phyloP scores from a whole-genome alignment of 2,329 filamentous ascomycete species.

The Bisporella sp. region DNA sequence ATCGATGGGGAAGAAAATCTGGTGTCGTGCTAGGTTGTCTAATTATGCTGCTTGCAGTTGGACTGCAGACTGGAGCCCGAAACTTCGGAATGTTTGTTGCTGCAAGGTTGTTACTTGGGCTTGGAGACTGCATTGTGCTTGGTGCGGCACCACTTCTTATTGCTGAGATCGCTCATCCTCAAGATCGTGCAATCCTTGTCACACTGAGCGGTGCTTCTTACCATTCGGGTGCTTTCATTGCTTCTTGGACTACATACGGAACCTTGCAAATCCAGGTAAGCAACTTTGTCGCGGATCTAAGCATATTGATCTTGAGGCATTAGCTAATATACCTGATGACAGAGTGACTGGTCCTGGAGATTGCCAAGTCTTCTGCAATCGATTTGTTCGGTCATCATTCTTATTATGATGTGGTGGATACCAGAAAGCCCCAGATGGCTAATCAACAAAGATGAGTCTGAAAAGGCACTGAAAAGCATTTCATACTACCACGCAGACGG shows the following conservation, averaged over 20 bases:
- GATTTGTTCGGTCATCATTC: conserved; percentile 53
- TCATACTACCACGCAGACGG: neutral
- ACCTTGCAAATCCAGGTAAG: conserved; percentile 42
- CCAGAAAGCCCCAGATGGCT: neutral
- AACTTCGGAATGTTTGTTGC: conserved; percentile 47
- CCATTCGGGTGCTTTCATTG: conserved; percentile 51
- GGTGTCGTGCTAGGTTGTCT: conserved; percentile 35
- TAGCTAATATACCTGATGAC: too few relatives aligned
- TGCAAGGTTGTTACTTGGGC: conserved; percentile 57
- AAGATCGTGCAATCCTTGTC: conserved; percentile 58
- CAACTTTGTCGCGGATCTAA: too few relatives aligned
- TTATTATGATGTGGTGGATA: conserved; percentile 47
- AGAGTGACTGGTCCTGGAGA: conserved; percentile 58
- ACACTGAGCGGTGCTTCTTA: conserved; percentile 63
- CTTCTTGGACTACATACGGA: conserved; percentile 57
- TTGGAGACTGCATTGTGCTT: conserved; percentile 59
- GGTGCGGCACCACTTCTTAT: conserved; percentile 58
- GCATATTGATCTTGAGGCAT: too few relatives aligned
- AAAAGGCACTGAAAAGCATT: neutral
- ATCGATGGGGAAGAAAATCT: conserved; percentile 34
- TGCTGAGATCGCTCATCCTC: conserved; percentile 60
- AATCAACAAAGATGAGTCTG: neutral
- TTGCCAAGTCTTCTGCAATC: conserved; percentile 59
- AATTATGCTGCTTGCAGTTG: conserved; percentile 38
- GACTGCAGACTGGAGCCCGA: conserved; percentile 33